Evolutionary conservation across 2,329 filamentous ascomycete species (phyloP).

Genomic region (Hirsutella rhossiliensis): DNA sequence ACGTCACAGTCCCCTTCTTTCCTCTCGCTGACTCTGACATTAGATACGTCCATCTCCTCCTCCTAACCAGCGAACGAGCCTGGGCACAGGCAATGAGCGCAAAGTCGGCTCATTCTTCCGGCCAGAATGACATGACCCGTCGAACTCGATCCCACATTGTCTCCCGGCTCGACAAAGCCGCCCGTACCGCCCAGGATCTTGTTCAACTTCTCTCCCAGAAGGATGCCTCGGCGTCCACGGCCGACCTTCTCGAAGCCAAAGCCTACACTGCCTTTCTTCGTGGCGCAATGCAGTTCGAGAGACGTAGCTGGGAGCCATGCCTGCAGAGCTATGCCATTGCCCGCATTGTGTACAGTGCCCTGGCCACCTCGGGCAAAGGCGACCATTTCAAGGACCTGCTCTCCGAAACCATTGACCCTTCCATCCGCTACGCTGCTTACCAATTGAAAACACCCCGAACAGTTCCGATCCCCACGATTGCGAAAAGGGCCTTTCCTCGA

Average conservation of each 20-base stretch:
- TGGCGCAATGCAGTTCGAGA: conserved; percentile 76
- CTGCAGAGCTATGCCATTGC: conserved; percentile 64
- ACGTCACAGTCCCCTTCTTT: not conserved
- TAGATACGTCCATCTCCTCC: conserved; percentile 66
- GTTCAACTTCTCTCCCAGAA: conserved; percentile 53
- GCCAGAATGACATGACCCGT: conserved; percentile 67
- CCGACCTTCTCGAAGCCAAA: conserved; percentile 71
- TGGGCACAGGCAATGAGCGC: conserved; percentile 96
- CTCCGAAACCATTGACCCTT: conserved; percentile 78
- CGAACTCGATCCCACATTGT: conserved; percentile 79
- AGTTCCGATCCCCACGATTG: conserved; percentile 66
- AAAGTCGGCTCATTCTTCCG: conserved; percentile 70
- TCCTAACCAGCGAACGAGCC: conserved; percentile 79
- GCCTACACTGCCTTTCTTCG: conserved; percentile 70
- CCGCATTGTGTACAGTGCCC: conserved; percentile 69
- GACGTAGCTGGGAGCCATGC: conserved; percentile 72
- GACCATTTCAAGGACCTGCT: conserved; percentile 82
- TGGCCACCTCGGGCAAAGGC: conserved; percentile 47
- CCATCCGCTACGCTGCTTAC: conserved; percentile 88
- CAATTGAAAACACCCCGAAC: conserved; percentile 81
- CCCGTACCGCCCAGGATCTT: conserved; percentile 55
- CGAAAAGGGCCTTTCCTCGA: conserved; percentile 64
- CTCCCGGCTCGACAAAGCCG: conserved; percentile 73
- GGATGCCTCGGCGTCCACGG: conserved; percentile 49
- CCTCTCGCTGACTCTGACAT: not conserved